Percentiles rank a stretch among this genome's conserved stretches.
phyloP scores from a whole-genome alignment of 345 rosid species.

The Sonneratia caseolaris region DNA sequence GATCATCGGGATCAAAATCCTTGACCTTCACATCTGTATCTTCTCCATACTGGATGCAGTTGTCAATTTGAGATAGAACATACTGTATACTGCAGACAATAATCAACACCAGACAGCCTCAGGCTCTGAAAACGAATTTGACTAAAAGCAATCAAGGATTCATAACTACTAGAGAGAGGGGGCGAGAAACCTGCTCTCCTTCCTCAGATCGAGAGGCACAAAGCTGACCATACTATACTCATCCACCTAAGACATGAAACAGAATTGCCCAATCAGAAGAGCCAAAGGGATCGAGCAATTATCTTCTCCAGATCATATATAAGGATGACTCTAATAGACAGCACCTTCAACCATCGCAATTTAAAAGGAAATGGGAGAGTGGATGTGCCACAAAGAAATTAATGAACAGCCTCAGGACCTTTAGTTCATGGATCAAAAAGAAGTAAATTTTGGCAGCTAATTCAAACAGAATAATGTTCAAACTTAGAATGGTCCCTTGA shows the following conservation, averaged over 20 bases:
- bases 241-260: slow-evolving; percentile 39
- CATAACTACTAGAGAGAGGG: neutral
- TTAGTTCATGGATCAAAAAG: no score
- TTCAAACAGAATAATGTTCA: neutral
- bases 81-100: slow-evolving; percentile 47
- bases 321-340: neutral
- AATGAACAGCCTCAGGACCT: no score
- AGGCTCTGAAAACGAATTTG: neutral
- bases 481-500: neutral
- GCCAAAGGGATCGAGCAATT: neutral
- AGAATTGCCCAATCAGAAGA: neutral
- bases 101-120: neutral
- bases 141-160: neutral
- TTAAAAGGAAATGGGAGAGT: no score
- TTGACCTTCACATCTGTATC: slow-evolving; percentile 83
- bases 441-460: neutral
- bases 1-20: slow-evolving; percentile 63
- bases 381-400: no score
- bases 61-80: slow-evolving; percentile 69
- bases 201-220: slow-evolving; percentile 65
- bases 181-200: slow-evolving; percentile 52
- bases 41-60: slow-evolving; percentile 82
- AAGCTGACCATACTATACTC: slow-evolving; percentile 88
- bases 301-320: neutral
- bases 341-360: no score